A percentile compares a stretch with the other conserved stretches of the same genome.
Conservation (phyloP, 208 protist genomes). For the Crithidia expoeki region DNA sequence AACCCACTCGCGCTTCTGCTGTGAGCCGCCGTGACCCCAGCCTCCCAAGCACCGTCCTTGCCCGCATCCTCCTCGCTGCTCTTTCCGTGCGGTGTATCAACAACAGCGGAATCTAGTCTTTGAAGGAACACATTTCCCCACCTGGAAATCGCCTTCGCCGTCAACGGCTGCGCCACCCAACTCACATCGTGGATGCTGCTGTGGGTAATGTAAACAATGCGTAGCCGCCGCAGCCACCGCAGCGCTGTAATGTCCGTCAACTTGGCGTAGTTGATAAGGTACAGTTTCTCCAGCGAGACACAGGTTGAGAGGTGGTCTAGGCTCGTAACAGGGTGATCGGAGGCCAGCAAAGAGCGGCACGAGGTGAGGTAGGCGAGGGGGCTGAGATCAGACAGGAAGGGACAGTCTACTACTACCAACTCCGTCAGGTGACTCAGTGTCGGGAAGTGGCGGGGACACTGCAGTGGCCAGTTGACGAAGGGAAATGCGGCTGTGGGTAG, state of each 20-base stretch:
- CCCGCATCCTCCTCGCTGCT: background rate
- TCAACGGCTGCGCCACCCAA: conserved; percentile 18
- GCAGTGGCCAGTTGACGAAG: no score
- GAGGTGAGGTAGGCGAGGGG: conserved; percentile 19
- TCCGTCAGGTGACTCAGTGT: conserved; percentile 19
- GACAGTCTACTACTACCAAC: conserved; percentile 22
- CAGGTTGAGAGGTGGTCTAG: conserved; percentile 16
- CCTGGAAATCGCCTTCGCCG: background rate
- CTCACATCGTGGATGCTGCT: conserved; percentile 14
- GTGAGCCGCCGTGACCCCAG: no score
- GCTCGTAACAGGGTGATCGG: conserved; percentile 6
- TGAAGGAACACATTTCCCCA: background rate
- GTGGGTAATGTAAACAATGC: conserved; percentile 24
- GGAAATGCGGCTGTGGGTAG: background rate
- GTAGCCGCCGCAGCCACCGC: conserved; percentile 15
- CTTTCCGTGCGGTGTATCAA: background rate
- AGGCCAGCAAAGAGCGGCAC: conserved; percentile 18
- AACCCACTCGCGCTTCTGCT: no score
- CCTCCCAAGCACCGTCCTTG: background rate
- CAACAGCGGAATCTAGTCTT: no score
- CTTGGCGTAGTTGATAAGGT: conserved; percentile 16
- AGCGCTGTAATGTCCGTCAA: conserved; percentile 12
- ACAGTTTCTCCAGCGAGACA: conserved; percentile 12
- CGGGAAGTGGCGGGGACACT: background rate
- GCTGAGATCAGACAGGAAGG: conserved; percentile 24